Percentiles rank a stretch among this genome's conserved stretches.
Conservation (phyloP, 1,139 yeast genomes). For the Yamadazyma epiphylla region DNA sequence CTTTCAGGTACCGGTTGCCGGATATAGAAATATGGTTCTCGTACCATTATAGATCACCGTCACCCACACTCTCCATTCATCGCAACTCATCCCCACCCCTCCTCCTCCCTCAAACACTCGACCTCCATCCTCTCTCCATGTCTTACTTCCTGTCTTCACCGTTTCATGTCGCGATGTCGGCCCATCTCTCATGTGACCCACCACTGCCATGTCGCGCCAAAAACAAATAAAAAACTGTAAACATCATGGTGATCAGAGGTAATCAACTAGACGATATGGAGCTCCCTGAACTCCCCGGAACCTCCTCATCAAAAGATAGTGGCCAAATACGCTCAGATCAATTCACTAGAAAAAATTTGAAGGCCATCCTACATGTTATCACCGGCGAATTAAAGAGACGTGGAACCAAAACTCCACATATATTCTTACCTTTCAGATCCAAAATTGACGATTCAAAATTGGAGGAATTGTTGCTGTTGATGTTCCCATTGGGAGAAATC, state of each 20-base stretch:
- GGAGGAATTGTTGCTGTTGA: constrained; percentile 45
- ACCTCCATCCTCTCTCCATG: neutral
- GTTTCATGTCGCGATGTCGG: no score
- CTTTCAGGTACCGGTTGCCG: no score
- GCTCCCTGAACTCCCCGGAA: constrained; percentile 24
- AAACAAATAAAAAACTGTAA: neutral
- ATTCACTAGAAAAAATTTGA: constrained; percentile 61
- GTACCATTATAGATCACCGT: no score
- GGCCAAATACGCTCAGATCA: constrained; percentile 25
- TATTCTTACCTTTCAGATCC: constrained; percentile 68
- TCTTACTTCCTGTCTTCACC: no score
- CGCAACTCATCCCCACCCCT: no score
- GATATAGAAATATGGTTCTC: no score
- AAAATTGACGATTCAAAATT: constrained; percentile 56
- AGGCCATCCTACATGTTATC: constrained; percentile 59
- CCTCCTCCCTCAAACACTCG: no score
- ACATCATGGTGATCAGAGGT: constrained; percentile 10
- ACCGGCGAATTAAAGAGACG: constrained; percentile 60
- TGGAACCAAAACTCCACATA: constrained; percentile 58
- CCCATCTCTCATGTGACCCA: neutral
- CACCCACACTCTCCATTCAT: no score
- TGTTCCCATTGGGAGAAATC: constrained; percentile 51
- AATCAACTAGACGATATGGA: constrained; percentile 16
- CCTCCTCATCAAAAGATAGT: constrained; percentile 5
- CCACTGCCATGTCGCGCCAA: neutral